Base-by-base conservation (phyloP, 495 filamentous ascomycete species). In the Talaromyces wortmannii region DNA sequence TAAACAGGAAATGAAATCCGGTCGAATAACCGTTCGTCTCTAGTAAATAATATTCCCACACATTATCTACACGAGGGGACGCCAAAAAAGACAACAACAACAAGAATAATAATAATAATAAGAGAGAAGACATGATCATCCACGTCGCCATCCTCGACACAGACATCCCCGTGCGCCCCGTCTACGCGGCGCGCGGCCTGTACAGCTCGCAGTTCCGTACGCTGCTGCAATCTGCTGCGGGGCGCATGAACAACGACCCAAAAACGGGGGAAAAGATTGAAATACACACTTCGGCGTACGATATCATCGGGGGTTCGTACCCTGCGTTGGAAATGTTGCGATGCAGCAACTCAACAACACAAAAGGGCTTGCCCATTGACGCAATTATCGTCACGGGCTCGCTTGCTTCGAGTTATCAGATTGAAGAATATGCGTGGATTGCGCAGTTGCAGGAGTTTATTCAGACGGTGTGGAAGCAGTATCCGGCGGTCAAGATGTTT, bases 401-500 rank as follows among this genome's bases (percentile, higher is more conserved):
- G 36, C 61, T 58, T n/a, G 52, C 53, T 1, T 71, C 68, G 4
- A 67, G 65, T 13, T 74, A 75, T 56, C 68, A 71, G 29, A 40
- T 52, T 0, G 49, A 45, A 23, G 57, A 59, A 6, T 15, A 65
- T 13, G 63, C 70, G 6, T 77, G 73, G 73, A 70, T 77, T 42
- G 23, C 30, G 3, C 43, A 58, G 3, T 57, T 77, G 4, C 48
- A 64, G 33, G 49, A 53, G 0, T 75, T 62, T 55, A 62, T 77
- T 16, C 59, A 59, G 17, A 66, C 48, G 7, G 69, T 75, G 48
- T 71, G 74, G 58, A 42, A 10, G 0, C 42, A 67, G 0, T 75
- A 68, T 52, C 76, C 77, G 0, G 51, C 66, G 7, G 66, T 82
- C 11, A 72, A 69, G 57, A 62, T 77, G 7, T 77, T 78, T 55